Evolutionary conservation across 164 flowering plant species (phyloP).

Genomic region (Warburgia ugandensis): DNA sequence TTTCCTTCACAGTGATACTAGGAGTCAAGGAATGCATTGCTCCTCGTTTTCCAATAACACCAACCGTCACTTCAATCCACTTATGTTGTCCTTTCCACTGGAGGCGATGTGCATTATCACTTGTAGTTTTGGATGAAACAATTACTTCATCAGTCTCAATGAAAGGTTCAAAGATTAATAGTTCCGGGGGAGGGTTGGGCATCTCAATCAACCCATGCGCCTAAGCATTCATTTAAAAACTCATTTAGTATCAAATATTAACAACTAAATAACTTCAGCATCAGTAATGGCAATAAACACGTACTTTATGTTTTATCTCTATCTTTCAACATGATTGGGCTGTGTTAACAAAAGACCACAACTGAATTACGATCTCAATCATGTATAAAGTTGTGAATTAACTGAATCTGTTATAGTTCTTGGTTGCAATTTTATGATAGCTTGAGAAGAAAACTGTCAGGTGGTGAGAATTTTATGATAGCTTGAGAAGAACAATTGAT

Average conservation of each 20-base stretch:
- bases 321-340: too few species aligned
- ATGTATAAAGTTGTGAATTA: too few species aligned
- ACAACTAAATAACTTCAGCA: not conserved
- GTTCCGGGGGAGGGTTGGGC: slow-evolving; percentile 83
- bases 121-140: slow-evolving; percentile 44
- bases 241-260: slow-evolving; percentile 2
- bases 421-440: too few species aligned
- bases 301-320: too few species aligned
- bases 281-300: not conserved
- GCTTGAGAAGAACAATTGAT: too few species aligned
- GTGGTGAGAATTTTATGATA: too few species aligned
- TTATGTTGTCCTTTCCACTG: slow-evolving; percentile 70
- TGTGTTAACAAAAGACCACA: too few species aligned
- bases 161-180: slow-evolving; percentile 84
- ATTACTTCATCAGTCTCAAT: slow-evolving; percentile 78
- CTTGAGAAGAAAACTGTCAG: too few species aligned
- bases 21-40: slow-evolving; percentile 78
- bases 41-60: slow-evolving; percentile 74
- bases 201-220: slow-evolving; percentile 88
- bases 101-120: slow-evolving; percentile 27
- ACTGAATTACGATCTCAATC: too few species aligned
- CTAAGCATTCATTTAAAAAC: slow-evolving; percentile 19
- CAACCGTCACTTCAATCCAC: slow-evolving; percentile 92
- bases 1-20: slow-evolving; percentile 85
- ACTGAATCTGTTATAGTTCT: too few species aligned